phyloP scores from a whole-genome alignment of 805 yeast genomes.

The Candida incommunis region DNA sequence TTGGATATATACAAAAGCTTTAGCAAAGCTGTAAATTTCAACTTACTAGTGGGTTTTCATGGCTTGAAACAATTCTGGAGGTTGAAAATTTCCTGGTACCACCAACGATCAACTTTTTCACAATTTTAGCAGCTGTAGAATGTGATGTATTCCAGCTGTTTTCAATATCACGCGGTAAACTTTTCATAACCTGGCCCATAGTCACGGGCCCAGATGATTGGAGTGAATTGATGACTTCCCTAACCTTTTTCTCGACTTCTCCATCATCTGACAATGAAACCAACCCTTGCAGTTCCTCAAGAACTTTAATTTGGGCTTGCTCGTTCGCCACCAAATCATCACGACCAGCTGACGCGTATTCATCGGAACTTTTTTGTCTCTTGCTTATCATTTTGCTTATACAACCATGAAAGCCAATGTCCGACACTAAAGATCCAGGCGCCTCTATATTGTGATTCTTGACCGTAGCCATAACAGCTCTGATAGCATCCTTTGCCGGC shows the following conservation, averaged over 20 bases:
- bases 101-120: conserved; percentile 8
- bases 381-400: conserved; percentile 25
- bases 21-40: neutral
- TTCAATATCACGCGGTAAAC: conserved; percentile 16
- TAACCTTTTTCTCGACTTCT: conserved; percentile 25
- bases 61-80: conserved; percentile 13
- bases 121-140: conserved; percentile 15
- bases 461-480: conserved; percentile 21
- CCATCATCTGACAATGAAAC: conserved; percentile 37
- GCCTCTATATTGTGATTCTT: conserved; percentile 21
- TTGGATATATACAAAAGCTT: neutral
- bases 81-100: conserved; percentile 17
- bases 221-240: conserved; percentile 8
- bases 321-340: conserved; percentile 43
- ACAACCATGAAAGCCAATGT: conserved; percentile 25
- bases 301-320: conserved; percentile 28
- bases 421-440: conserved; percentile 16
- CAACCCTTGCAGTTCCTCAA: conserved; percentile 25
- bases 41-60: conserved; percentile 44
- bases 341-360: conserved; percentile 33
- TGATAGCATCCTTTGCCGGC: conserved; percentile 17
- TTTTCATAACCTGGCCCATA: conserved; percentile 11
- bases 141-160: conserved; percentile 18
- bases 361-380: conserved; percentile 34
- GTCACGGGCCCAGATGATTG: conserved; percentile 8